Evolutionary conservation across 805 yeast genomes (phyloP).

Genomic region (Wickerhamomyces tratensis): DNA sequence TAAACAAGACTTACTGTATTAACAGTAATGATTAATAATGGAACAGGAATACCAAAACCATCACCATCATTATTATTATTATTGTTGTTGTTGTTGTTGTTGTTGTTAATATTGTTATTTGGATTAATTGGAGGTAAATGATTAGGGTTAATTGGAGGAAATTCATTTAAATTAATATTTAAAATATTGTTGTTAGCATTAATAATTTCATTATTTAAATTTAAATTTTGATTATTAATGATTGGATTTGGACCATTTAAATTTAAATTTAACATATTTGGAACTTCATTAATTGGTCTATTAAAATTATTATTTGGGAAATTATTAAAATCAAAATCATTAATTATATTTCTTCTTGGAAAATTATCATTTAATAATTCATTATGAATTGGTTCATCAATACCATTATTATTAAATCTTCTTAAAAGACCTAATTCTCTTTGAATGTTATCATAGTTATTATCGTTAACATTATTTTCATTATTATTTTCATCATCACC

Average conservation of each 20-base stretch:
- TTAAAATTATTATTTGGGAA: too few species aligned
- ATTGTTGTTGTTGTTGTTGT: too few species aligned
- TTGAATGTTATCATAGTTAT: slow-evolving; percentile 2
- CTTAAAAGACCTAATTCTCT: background rate
- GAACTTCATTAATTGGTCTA: slow-evolving; percentile 1
- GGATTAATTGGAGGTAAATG: too few species aligned
- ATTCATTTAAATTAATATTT: too few species aligned
- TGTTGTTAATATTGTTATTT: too few species aligned
- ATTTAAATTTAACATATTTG: slow-evolving; percentile 6
- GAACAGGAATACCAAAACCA: too few species aligned
- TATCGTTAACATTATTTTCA: background rate
- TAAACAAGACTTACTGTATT: slow-evolving; percentile 23
- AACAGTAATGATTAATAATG: too few species aligned
- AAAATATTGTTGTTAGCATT: background rate
- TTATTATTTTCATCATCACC: slow-evolving; percentile 4
- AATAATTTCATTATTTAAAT: background rate
- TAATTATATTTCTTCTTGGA: too few species aligned
- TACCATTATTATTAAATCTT: background rate
- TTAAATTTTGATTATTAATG: background rate
- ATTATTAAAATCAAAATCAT: too few species aligned
- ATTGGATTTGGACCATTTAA: background rate
- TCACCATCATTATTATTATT: too few species aligned
- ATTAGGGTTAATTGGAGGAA: too few species aligned
- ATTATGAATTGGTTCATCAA: background rate
- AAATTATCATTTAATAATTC: too few species aligned